Conservation (phyloP, 2,329 filamentous ascomycete genomes). For the Sclerotiophoma versabilis region DNA sequence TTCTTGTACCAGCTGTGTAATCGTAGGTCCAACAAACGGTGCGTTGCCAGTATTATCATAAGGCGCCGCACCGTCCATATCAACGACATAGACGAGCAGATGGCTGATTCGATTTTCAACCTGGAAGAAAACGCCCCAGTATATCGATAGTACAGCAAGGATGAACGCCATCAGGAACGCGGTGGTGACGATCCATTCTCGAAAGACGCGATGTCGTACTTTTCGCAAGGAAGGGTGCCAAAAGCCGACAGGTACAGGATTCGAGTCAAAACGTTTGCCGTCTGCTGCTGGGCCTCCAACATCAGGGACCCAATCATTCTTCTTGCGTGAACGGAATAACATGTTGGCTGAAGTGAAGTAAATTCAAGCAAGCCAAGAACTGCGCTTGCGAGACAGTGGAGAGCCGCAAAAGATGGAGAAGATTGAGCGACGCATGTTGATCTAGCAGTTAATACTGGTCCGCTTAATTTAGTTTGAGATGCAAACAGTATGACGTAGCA, state of each 20-base stretch:
- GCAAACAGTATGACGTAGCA: slow-evolving; percentile 8
- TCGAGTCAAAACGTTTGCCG: slow-evolving; percentile 20
- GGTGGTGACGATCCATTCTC: slow-evolving; percentile 54
- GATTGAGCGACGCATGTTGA: slow-evolving; percentile 4
- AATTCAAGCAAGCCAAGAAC: neutral
- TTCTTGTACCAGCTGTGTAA: slow-evolving; percentile 57
- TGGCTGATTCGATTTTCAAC: slow-evolving; percentile 55
- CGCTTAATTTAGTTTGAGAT: neutral
- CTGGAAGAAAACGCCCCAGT: slow-evolving; percentile 65
- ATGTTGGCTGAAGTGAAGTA: neutral
- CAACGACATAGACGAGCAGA: slow-evolving; percentile 64
- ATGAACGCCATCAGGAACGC: slow-evolving; percentile 64
- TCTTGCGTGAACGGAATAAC: slow-evolving; percentile 11
- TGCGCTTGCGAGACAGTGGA: neutral
- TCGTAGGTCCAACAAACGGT: slow-evolving; percentile 64
- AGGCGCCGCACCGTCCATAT: slow-evolving; percentile 67
- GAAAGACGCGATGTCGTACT: slow-evolving; percentile 50
- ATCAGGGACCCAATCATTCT: slow-evolving; percentile 12
- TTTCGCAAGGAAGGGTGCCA: slow-evolving; percentile 52
- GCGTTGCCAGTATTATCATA: slow-evolving; percentile 53
- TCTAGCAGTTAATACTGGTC: neutral
- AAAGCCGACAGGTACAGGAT: slow-evolving; percentile 53
- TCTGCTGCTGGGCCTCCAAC: slow-evolving; percentile 17
- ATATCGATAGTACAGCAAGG: slow-evolving; percentile 64
- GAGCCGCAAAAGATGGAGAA: neutral